Conservation (phyloP, 2,329 filamentous ascomycete species). For the Colletotrichum brevisporum region DNA sequence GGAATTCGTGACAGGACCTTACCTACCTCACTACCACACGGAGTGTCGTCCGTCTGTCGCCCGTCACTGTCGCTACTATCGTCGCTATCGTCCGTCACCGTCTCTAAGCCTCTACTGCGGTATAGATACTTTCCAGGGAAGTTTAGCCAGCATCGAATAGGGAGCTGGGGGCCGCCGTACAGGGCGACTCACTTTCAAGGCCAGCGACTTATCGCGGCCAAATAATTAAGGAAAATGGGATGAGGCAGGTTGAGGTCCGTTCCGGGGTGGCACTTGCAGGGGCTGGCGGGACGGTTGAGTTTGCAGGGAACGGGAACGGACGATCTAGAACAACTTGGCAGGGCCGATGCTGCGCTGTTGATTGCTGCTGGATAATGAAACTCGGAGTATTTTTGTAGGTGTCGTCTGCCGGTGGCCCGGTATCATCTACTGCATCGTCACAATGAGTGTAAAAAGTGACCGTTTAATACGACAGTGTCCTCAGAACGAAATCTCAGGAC, state of each 20-base stretch:
- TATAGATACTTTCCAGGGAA: no score
- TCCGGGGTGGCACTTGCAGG: neutral
- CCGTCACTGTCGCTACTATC: no score
- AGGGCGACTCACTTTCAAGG: neutral
- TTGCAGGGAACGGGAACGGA: neutral
- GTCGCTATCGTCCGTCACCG: no score
- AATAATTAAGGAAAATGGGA: neutral
- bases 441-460: neutral
- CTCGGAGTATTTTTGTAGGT: neutral
- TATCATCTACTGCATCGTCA: neutral
- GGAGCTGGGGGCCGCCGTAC: no score
- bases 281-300: neutral
- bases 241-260: neutral
- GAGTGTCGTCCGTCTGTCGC: no score
- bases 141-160: no score
- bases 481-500: no score
- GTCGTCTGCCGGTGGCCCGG: neutral
- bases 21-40: no score
- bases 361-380: neutral
- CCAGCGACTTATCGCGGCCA: neutral
- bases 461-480: neutral
- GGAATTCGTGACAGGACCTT: no score
- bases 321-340: slow-evolving; percentile 15
- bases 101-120: no score
- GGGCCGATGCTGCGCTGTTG: neutral